Conservation (phyloP, 331 rosid genomes). For the Phaseolus coccineus region DNA sequence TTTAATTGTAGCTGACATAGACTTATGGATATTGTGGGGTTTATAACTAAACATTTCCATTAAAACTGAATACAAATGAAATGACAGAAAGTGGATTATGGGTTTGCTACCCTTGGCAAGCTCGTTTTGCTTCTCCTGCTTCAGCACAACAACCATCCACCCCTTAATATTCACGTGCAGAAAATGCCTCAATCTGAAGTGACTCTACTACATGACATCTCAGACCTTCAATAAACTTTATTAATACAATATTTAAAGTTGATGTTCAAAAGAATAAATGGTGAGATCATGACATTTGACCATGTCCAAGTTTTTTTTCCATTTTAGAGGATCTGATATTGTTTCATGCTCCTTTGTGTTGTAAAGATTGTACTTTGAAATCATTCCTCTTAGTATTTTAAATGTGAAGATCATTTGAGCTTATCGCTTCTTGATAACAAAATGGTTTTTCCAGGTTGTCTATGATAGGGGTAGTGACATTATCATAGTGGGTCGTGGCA, state of each 20-base stretch:
- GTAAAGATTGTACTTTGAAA: background rate
- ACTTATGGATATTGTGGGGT: background rate
- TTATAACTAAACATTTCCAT: slow-evolving; percentile 2
- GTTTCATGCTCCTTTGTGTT: slow-evolving; percentile 16
- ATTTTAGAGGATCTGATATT: background rate
- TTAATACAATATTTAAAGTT: background rate
- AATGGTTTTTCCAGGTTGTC: slow-evolving; percentile 65
- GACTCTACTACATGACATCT: background rate
- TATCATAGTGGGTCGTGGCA: slow-evolving; percentile 90
- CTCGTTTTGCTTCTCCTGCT: background rate
- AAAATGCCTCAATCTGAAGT: background rate
- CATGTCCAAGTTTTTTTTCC: background rate
- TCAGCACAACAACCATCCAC: background rate
- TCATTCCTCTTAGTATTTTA: no score
- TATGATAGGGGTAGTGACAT: slow-evolving; percentile 83
- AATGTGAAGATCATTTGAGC: background rate
- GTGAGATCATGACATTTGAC: slow-evolving; percentile 10
- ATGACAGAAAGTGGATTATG: background rate
- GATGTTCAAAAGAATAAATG: background rate
- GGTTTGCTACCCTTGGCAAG: slow-evolving; percentile 8
- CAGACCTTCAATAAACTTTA: background rate
- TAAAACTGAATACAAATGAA: background rate
- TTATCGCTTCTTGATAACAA: slow-evolving; percentile 30
- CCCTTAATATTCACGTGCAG: slow-evolving; percentile 1
- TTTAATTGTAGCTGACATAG: background rate